Evolutionary conservation across 176 grass and related monocot species (phyloP), one percentile per base, ranked within the genome.

Genomic region (Thinopyrum elongatum): DNA sequence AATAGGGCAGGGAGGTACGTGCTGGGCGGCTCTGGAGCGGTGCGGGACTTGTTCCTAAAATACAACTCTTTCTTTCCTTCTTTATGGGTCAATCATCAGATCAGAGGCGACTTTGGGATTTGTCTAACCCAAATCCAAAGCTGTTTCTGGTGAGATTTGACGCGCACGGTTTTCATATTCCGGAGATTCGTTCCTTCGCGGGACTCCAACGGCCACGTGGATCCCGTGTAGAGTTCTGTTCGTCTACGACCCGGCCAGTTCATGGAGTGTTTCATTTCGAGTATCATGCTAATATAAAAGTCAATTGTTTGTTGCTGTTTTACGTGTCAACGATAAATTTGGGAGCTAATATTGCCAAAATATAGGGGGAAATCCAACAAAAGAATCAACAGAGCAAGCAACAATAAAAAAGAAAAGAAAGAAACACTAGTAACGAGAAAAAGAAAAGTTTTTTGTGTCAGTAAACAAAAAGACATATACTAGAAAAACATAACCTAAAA

Each of bases 61-160:
- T 13, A 13, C 41, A 41, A 13, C 19, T 53, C 22, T 61, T 61
- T 25, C 1, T 2, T 25, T 57, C 6, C 22, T 57, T 57, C 2
- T 58, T 41, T 61, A 85, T 26, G 1, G 44, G 29, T 58, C 34
- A 36, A 79, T 80, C 62, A 83, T 84, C 12, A 21, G 85, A 83
- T 84, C 12, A 21, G 85, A 12, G 84, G 75, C 75, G 80, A 83
- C 89, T 86, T 86, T 62, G 29, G 17, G 25, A 80, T 51, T 63
- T 26, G 5, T 57, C 6, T 57, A 57, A 57, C 21, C 51, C 51
- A 57, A 53, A 58, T 8, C 53, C 19, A 8, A 8, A 39, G 75
- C 16, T 13, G 55, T 4, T 0, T 14, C 10, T 75, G 82, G 67
- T 41, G 57, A 79, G 53, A 88, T n/a, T 36, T 65, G 76, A 25